Evolutionary conservation across 1,284 basidiomycete species (phyloP).

Genomic region (Ustanciosporium gigantosporum): DNA sequence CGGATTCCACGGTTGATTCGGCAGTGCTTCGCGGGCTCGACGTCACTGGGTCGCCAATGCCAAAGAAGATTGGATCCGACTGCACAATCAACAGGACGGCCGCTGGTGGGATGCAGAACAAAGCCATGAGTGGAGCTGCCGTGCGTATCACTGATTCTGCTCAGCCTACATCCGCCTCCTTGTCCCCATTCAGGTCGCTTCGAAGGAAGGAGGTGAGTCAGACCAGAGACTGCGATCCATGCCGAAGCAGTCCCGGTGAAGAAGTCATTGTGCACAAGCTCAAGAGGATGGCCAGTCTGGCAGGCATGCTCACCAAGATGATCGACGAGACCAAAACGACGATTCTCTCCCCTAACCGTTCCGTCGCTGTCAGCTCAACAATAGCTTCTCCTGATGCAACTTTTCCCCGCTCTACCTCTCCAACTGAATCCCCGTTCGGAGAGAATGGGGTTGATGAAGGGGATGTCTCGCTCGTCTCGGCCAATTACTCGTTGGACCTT

Average conservation of each 20-base stretch:
- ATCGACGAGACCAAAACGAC: constrained; percentile 31
- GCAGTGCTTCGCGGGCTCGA: neutral
- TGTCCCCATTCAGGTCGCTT: too few species aligned
- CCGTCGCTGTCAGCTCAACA: neutral
- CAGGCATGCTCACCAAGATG: constrained; percentile 26
- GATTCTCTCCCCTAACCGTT: constrained; percentile 5
- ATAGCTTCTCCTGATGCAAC: neutral
- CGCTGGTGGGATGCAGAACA: too few species aligned
- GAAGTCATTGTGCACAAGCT: constrained; percentile 16
- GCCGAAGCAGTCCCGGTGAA: constrained; percentile 7
- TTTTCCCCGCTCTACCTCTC: too few species aligned
- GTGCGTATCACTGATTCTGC: too few species aligned
- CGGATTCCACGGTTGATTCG: neutral
- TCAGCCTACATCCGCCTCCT: too few species aligned
- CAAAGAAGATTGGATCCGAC: too few species aligned
- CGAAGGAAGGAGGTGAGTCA: too few species aligned
- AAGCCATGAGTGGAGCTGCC: too few species aligned
- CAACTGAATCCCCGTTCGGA: too few species aligned
- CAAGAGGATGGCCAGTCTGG: constrained; percentile 25
- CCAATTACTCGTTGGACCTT: constrained; percentile 19
- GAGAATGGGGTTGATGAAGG: neutral
- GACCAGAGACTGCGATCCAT: too few species aligned
- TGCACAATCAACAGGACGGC: too few species aligned
- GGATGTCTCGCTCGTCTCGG: constrained; percentile 20
- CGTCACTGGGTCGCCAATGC: neutral